Percentiles rank a stretch among this genome's conserved stretches.
Evolutionary conservation across 1,284 basidiomycete genomes (phyloP).

Genomic region (Cryptococcus sp.): DNA sequence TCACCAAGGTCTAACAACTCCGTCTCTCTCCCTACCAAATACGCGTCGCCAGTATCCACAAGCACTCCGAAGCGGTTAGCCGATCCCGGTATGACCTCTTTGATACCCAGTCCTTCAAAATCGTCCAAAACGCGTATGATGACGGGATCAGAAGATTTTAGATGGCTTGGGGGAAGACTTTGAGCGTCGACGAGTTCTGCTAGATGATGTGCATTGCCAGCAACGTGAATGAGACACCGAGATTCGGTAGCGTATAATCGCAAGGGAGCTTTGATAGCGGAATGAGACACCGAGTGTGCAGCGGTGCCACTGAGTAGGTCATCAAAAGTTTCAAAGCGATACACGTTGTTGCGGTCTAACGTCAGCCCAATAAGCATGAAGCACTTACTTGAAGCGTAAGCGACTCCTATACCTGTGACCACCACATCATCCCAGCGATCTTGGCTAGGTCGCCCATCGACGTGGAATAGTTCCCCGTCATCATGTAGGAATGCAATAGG

Average conservation of each 20-base stretch:
- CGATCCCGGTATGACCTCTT: slow-evolving; percentile 21
- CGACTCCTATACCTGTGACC: slow-evolving; percentile 20
- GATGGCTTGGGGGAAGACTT: slow-evolving; percentile 7
- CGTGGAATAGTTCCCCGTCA: slow-evolving; percentile 5
- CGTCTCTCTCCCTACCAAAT: slow-evolving; percentile 21
- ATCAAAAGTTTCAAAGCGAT: slow-evolving; percentile 17
- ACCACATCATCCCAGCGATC: slow-evolving; percentile 24
- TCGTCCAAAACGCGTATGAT: slow-evolving; percentile 26
- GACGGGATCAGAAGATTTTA: slow-evolving; percentile 3
- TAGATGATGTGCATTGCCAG: slow-evolving; percentile 14
- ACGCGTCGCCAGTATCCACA: slow-evolving; percentile 35
- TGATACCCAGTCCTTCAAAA: slow-evolving; percentile 34
- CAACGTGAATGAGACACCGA: slow-evolving; percentile 21
- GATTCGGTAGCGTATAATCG: slow-evolving; percentile 32
- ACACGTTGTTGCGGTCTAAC: slow-evolving; percentile 10
- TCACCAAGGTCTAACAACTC: slow-evolving; percentile 19
- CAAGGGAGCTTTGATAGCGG: too few relatives aligned
- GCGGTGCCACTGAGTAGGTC: slow-evolving; percentile 4
- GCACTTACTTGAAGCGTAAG: slow-evolving; percentile 18
- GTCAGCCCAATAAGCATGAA: slow-evolving; percentile 6
- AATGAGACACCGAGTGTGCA: not conserved
- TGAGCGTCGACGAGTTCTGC: slow-evolving; percentile 23
- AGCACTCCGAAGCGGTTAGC: slow-evolving; percentile 32
- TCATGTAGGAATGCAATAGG: slow-evolving; percentile 13
- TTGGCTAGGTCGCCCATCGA: not conserved